These are phyloP conservation scores for Leptographium wingfieldii DNA, from an alignment of 2,329 filamentous ascomycete genomes.

Conservation along the genomic window DNA sequence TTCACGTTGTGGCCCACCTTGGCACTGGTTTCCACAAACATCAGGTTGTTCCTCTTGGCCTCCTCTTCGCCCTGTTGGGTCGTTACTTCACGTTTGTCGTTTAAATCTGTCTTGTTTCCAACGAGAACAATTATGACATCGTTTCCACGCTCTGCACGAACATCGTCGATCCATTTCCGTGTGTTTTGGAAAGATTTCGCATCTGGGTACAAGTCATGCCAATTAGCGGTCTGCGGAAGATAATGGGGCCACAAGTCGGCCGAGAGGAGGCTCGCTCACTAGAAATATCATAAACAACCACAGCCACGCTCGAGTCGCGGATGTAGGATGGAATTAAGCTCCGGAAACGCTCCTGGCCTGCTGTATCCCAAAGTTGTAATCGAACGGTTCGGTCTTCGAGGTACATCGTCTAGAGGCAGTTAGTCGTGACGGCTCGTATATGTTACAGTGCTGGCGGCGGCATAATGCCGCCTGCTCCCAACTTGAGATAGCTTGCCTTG, in stretches of 20 bases:
- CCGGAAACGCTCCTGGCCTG: slow-evolving; percentile 93
- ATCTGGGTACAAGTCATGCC: slow-evolving; percentile 32
- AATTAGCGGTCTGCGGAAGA: no score
- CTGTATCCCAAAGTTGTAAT: slow-evolving; percentile 96
- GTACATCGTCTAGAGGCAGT: slow-evolving; percentile 72
- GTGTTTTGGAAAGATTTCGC: slow-evolving; percentile 98
- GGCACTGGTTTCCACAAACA: slow-evolving; percentile 98
- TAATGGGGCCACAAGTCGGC: background rate
- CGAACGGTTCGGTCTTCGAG: slow-evolving; percentile 96
- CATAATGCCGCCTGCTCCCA: background rate
- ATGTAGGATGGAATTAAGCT: slow-evolving; percentile 97
- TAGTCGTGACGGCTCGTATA: slow-evolving; percentile 1
- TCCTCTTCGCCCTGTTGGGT: slow-evolving; percentile 95
- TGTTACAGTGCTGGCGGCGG: background rate
- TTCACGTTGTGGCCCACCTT: slow-evolving; percentile 98
- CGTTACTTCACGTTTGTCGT: slow-evolving; percentile 95
- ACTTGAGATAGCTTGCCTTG: slow-evolving; percentile 48
- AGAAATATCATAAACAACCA: slow-evolving; percentile 97
- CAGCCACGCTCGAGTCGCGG: slow-evolving; percentile 91
- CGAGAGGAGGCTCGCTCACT: slow-evolving; percentile 32
- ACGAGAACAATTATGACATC: slow-evolving; percentile 98
- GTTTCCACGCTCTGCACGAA: slow-evolving; percentile 89
- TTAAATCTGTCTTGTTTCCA: slow-evolving; percentile 97
- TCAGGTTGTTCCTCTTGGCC: slow-evolving; percentile 92
- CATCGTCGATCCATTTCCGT: slow-evolving; percentile 98